Evolutionary conservation across 2,329 filamentous ascomycete species (phyloP), one percentile per base, ranked within the genome.

Genomic region (Paecilomyces variotii): DNA sequence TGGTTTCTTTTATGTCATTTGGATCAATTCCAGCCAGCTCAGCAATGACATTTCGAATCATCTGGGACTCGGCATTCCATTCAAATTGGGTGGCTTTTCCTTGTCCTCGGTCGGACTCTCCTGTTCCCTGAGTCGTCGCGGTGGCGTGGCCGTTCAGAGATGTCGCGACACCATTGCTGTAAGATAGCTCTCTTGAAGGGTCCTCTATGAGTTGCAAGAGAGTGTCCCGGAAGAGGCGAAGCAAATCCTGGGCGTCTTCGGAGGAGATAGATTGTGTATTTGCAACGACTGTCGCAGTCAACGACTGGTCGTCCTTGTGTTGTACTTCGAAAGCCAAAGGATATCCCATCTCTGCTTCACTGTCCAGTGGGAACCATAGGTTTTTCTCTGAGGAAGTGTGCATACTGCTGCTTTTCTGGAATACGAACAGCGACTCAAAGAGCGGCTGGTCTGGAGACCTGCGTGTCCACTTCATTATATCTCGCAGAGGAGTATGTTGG

Each of bases 401-500:
- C 0, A 67, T 58, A 0, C 65, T 59, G 0, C 67, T 61, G 2
- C 83, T 76, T 35, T 81, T 79, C 66, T 95, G 89, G 68, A 93
- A 96, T 0, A 91, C 88, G 64, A 97, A 95, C 1, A 97, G 76
- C 0, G 81, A 87, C 60, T 96, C 88, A 67, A 97, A 96, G 2
- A 93, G 73, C 0, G 83, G 78, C 50, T 82, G 72, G n/a, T 74
- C 73, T 0, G 75, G 76, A 2, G 81, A 81, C 3, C 78, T 76
- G 0, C 82, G 80, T 63, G 85, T 86, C 87, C 90, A 95, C 70
- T 90, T 95, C 66, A 89, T 86, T 34, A 97, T 87, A 53, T 89
- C 84, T 25, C 91, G 83, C 9, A 97, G 78, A 0, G 92, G 82
- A 0, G 89, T 90, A 64, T 93, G 88, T 61, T 95, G 91, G 63